Evolutionary conservation across 2,329 filamentous ascomycete genomes (phyloP).

Genomic region (Colletotrichum simmondsii): DNA sequence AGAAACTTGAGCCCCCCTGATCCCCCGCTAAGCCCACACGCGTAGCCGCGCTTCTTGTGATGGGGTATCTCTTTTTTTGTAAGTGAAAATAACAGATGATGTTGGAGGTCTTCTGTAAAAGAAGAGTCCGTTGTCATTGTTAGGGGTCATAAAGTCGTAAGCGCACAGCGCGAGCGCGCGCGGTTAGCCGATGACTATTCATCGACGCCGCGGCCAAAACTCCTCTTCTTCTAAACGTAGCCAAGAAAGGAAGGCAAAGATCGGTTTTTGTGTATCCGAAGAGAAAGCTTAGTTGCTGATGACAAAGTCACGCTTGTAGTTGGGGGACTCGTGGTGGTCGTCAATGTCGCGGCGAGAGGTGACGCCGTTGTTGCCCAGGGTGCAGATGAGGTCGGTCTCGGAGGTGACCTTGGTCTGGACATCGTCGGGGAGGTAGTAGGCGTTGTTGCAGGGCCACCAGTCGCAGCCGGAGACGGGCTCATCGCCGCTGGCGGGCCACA

Average conservation of each 20-base stretch:
- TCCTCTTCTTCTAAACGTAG: not conserved
- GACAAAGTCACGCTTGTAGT: constrained; percentile 46
- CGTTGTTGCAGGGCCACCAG: constrained; percentile 62
- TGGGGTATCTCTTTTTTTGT: constrained; percentile 26
- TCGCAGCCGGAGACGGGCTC: constrained; percentile 61
- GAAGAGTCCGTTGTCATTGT: constrained; percentile 3
- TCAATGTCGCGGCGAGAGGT: constrained; percentile 34
- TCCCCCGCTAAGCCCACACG: not conserved
- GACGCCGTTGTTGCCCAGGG: constrained; percentile 52
- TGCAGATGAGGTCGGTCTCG: constrained; percentile 61
- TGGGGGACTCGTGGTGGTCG: constrained; percentile 27
- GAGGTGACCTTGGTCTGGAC: constrained; percentile 64
- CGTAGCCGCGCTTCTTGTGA: constrained; percentile 8
- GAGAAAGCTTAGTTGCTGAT: constrained; percentile 41
- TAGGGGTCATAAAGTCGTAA: constrained; percentile 29
- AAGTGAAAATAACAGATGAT: constrained; percentile 1
- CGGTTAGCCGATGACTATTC: not conserved
- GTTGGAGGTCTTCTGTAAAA: not conserved
- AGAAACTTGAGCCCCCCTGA: not conserved
- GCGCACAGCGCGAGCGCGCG: constrained; percentile 25
- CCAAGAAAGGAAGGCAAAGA: not conserved
- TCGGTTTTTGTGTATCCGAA: not conserved
- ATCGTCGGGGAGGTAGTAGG: constrained; percentile 65
- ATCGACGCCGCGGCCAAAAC: not conserved
- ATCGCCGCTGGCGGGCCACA: constrained; percentile 56